Base-by-base conservation (phyloP, 139 green algal species). In the Coccomyxa sp. region DNA sequence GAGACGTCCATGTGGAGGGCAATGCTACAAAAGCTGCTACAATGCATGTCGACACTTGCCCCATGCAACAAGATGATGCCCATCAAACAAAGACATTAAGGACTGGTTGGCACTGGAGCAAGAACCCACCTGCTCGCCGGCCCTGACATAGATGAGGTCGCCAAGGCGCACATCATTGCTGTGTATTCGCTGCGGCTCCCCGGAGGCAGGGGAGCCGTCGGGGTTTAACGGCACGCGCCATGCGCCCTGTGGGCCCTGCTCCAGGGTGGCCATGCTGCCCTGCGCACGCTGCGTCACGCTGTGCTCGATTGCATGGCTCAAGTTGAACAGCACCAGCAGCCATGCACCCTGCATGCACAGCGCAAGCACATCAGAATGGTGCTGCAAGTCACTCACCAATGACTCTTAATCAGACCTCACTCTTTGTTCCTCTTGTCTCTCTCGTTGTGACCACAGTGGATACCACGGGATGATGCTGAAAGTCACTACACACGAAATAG, bases 291-390 rank as follows among this genome's bases (percentile, higher is more conserved):
- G 79, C 3, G 91, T 95, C 59, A 97, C 88, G 79, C 75, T 66
- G 78, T 94, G 88, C 85, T 96, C 93, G 66, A 96, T 82, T 27
- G 87, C 84, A 76, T 96, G 93, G 0, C 86, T 91, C 18, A 91
- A 81, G 38, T 93, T 89, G 85, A 98, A 98, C 13, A 98, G 91
- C 27, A 96, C 86, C 83, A 97, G 87, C 84, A 98, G 90, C 83
- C 97, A 85, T 9, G 93, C 94, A n/a, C 94, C 94, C 93, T 97
- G 87, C 57, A 84, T 11, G 79, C 0, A 68, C 25, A 76, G 25
- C 16, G 80, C 28, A 79, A 63, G 45, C 17, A 38, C 13, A 67
- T 45, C 45, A 13, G 67, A 58, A 31, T 17, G 32, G 1, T 66
- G 15, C 57, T 30, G 23, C 81, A 79, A 16, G 38, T 51, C 38